Conservation (phyloP, 1,284 basidiomycete species). For the Sporisorium sorghi region DNA sequence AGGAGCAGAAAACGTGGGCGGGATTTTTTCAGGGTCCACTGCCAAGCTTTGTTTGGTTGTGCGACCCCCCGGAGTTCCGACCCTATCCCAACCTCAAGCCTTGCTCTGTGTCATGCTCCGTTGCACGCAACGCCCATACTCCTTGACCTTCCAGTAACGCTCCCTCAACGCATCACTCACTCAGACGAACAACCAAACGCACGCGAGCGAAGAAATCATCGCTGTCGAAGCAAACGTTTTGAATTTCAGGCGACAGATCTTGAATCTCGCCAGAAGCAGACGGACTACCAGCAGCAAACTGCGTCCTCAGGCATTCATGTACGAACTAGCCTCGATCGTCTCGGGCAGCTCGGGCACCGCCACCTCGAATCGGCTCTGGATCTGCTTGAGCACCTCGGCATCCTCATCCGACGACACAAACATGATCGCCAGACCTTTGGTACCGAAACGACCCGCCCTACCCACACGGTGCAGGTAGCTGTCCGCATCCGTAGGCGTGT, state of each 20-base stretch:
- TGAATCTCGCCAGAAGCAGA: neutral
- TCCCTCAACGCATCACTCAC: no score
- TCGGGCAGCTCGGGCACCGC: constrained; percentile 92
- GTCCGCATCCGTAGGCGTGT: constrained; percentile 95
- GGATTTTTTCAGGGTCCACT: constrained; percentile 24
- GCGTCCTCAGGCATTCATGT: constrained; percentile 67
- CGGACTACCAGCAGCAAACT: neutral
- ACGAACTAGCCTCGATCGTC: constrained; percentile 80
- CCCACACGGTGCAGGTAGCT: constrained; percentile 98
- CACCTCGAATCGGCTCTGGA: constrained; percentile 92
- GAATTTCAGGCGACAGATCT: no score
- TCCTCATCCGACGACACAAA: constrained; percentile 93
- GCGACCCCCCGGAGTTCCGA: constrained; percentile 15
- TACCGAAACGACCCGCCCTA: constrained; percentile 98
- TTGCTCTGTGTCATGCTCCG: neutral
- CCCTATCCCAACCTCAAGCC: neutral
- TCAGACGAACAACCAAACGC: no score
- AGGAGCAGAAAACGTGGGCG: constrained; percentile 3
- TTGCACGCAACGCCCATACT: no score
- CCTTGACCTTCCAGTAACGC: no score
- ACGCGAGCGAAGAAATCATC: no score
- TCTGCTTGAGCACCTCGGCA: constrained; percentile 89
- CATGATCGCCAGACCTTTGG: constrained; percentile 98
- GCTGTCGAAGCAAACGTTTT: no score
- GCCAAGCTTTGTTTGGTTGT: neutral